Percentiles rank a stretch among this genome's conserved stretches.
Conservation (phyloP, 306 rosid genomes). For the Trichosanthes cucumerina region DNA sequence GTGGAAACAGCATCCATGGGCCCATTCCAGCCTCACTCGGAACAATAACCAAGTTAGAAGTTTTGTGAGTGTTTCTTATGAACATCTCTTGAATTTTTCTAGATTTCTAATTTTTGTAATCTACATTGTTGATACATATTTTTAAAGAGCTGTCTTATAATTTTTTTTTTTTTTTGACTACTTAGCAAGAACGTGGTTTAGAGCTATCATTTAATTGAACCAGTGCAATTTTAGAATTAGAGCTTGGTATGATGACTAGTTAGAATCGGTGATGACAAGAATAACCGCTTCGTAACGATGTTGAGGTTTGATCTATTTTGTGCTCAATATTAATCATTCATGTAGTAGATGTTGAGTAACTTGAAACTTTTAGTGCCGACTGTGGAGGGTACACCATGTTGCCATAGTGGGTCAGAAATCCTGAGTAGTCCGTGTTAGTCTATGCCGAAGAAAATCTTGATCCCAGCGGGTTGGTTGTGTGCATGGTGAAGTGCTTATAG, state of each 20-base stretch:
- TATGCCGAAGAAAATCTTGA: not conserved
- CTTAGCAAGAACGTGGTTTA: too few species aligned
- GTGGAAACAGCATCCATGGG: slow-evolving; percentile 78
- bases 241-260: not conserved
- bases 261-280: not conserved
- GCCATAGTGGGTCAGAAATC: not conserved
- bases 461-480: not conserved
- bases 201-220: not conserved
- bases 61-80: slow-evolving; percentile 50
- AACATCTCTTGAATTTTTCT: not conserved
- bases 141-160: not conserved
- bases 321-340: not conserved
- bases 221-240: not conserved
- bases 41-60: slow-evolving; percentile 51
- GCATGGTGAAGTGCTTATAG: not conserved
- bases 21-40: slow-evolving; percentile 77
- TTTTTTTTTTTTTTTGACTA: too few species aligned
- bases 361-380: not conserved
- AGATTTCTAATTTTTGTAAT: not conserved
- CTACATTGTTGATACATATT: not conserved
- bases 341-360: not conserved
- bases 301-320: not conserved
- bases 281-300: not conserved
- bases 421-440: not conserved
- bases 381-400: not conserved